Conservation (phyloP, 2,329 filamentous ascomycete species). For the Botrytis pseudocinerea region DNA sequence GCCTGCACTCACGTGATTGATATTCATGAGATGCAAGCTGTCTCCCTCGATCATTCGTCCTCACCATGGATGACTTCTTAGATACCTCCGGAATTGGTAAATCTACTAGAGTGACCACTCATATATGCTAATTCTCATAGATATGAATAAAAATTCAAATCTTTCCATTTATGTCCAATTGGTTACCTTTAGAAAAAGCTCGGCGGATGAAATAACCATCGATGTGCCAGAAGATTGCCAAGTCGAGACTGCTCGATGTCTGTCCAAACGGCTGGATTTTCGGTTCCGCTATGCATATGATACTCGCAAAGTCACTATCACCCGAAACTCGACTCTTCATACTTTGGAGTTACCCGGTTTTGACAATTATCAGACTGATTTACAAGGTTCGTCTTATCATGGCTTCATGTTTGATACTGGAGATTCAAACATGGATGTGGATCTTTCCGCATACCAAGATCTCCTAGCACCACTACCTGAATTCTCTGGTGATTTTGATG, state of each 20-base stretch:
- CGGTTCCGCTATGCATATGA: not conserved
- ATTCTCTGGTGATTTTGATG: not conserved
- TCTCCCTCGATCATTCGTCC: not conserved
- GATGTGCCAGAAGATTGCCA: conserved; percentile 20
- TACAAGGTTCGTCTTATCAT: not conserved
- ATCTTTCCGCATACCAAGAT: not conserved
- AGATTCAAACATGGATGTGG: not conserved
- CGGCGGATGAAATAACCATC: not conserved
- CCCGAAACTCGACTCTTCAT: not conserved
- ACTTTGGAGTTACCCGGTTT: not conserved
- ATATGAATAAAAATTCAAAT: conserved; percentile 28
- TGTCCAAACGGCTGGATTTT: not conserved
- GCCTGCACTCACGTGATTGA: not conserved
- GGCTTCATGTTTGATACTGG: not conserved
- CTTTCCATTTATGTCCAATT: conserved; percentile 27
- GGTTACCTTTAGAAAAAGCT: conserved; percentile 26
- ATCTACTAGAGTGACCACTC: not conserved
- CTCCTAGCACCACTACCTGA: not conserved
- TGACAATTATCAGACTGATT: not conserved
- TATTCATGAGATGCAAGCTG: not conserved
- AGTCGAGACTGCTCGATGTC: conserved; percentile 6
- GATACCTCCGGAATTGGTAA: conserved; percentile 24
- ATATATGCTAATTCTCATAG: conserved; percentile 22
- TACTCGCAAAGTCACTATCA: conserved; percentile 7
- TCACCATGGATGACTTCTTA: conserved; percentile 20